Base-by-base conservation (phyloP, 306 rosid species). In the Prosopis cineraria region DNA sequence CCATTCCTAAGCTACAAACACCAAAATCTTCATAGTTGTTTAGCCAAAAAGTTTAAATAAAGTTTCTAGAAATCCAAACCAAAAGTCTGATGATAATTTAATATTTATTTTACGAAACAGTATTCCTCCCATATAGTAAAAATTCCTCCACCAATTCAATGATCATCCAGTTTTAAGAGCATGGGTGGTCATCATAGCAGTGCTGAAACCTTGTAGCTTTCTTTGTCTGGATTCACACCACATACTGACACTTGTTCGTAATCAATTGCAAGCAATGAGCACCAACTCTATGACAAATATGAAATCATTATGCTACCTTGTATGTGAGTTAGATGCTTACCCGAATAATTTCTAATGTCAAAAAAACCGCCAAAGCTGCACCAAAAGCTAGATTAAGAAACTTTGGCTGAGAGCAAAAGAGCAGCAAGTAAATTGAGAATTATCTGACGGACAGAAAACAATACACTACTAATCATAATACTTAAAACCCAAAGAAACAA, bases 301-400 rank as follows among this genome's bases (percentile, higher is more conserved):
- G 73, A 79, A 80, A 77, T 14, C 71, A 63, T 33, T 56, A 37
- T 24, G 3, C 66, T 22, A 30, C 67, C 47, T 78, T 63, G 68
- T 33, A 59, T 6, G 78, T 10, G 63, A 73, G 76, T 72, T 75
- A 70, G 80, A 72, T 77, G 83, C 96, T 87, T 87, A 93, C 99
- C 83, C 97, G 91, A 81, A 95, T 85, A 82, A 88, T 91, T 93
- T 93, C 99, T 79, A 95, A 44, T 25, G 83, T 86, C 90, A 93
- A 71, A 88, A 95, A 93, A 87, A 90, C 91, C 14, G 88, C 90
- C 91, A 95, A 84, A 41, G 99, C 98, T 45, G 91, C 97, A 4
- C 99, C 98, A 73, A 95, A 95, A 52, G 97, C 93, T 53, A 95
- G 90, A 84, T 91, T 87, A 58, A 95, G 99, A 88, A 91, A 93